Conservation (phyloP, 73 alveolate genomes). For the Diophrys sp. region DNA sequence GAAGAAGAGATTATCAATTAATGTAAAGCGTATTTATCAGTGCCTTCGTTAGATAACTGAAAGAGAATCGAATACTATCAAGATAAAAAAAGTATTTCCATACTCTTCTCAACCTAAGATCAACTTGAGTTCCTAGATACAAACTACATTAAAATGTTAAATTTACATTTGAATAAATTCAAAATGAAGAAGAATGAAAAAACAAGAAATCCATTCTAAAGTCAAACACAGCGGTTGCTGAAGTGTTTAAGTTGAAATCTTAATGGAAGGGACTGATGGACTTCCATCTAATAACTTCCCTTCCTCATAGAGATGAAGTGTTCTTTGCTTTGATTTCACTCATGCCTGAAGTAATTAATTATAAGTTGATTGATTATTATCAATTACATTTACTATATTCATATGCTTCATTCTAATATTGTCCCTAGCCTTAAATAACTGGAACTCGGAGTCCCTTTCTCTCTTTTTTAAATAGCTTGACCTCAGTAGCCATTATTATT, state of each 20-base stretch:
- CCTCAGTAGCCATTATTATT: slow-evolving; percentile 70
- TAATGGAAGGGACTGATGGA: slow-evolving; percentile 13
- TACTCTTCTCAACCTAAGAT: neutral
- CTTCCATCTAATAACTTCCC: slow-evolving; percentile 12
- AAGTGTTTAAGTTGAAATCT: slow-evolving; percentile 13
- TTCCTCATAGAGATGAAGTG: slow-evolving; percentile 31
- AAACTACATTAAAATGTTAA: neutral
- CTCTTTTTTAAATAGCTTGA: too few relatives aligned
- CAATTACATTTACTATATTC: too few relatives aligned
- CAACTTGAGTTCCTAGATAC: neutral
- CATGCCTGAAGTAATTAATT: neutral
- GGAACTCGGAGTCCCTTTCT: too few relatives aligned
- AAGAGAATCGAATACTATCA: slow-evolving; percentile 4
- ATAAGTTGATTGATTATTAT: too few relatives aligned
- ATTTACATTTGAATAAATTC: neutral
- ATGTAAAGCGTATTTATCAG: neutral
- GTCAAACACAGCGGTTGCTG: neutral
- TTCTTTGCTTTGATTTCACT: slow-evolving; percentile 10
- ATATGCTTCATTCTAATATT: too few relatives aligned
- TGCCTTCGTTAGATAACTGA: slow-evolving; percentile 10
- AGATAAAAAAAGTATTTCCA: neutral
- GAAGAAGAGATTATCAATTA: slow-evolving; percentile 34
- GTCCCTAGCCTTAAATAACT: too few relatives aligned
- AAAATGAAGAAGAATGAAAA: neutral
- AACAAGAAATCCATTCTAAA: too few relatives aligned